Base-by-base conservation (phyloP, 1,284 basidiomycete genomes). In the Athelia sp. region DNA sequence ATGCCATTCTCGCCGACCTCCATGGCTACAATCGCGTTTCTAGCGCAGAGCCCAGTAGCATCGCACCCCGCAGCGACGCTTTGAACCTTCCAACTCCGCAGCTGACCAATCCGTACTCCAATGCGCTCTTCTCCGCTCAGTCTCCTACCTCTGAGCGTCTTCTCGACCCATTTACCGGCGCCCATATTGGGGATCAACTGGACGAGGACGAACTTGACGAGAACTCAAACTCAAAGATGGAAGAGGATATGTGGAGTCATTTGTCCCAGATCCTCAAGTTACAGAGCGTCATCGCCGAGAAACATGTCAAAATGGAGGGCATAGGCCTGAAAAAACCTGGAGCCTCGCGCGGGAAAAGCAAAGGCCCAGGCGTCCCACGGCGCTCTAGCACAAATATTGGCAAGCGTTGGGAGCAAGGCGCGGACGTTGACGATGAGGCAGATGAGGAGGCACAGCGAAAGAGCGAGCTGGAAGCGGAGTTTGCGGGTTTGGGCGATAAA, bases 291-390 rank as follows among this genome's bases (percentile, higher is more conserved):
- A 79, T 89, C 32, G 82, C 87, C 4, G 71, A 67, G 52, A 78
- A 86, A 74, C 87, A 89, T 60, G 66, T 82, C 17, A 77, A 82
- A 35, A 85, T 89, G 84, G 87, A 90, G 61, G 75, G 76, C 34
- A 72, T 84, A 31, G 79, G 80, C 50, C 19, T 40, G 13, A 55
- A 57, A 45, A 67, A 59, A 52, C 56, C 56, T 22, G 58, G 63
- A 38, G 61, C 69, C 51, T 51, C 61, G 22, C 66, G 72, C 57
- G 56, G 60, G 26, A 66, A 73, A 53, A 49, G 54, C 32, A 61
- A 65, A 63, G 57, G 58, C 29, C 55, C 48, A 23, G 50, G 45
- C 49, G 59, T 38, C 51, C 45, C 36, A 55, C 54, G 57, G 61
- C 59, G 52, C 61, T 54, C 56, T 11, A 52, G 56, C 46, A 62